These are phyloP conservation scores for Pholiota molesta DNA, from an alignment of 768 basidiomycete species.

Conservation along the genomic window DNA sequence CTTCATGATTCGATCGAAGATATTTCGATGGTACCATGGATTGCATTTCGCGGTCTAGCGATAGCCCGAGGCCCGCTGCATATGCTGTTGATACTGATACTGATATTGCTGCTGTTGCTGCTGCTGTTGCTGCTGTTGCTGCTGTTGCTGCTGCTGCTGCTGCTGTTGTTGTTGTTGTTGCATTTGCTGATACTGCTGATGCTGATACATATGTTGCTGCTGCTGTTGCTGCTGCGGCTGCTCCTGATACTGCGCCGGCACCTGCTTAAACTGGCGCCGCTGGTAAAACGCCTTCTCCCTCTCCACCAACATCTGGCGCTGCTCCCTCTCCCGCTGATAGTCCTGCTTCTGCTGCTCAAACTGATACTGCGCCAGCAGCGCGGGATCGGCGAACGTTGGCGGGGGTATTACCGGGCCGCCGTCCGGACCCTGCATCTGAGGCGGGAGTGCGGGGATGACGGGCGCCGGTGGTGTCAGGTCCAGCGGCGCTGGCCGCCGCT, in stretches of 20 bases:
- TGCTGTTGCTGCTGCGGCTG: not conserved
- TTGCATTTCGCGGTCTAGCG: not conserved
- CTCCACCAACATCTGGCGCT: constrained; percentile 2
- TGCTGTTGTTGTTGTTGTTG: constrained; percentile 11
- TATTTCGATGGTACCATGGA: not conserved
- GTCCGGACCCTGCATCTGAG: not conserved
- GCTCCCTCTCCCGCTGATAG: constrained; percentile 15
- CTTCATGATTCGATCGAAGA: not conserved
- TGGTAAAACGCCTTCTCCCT: constrained; percentile 10
- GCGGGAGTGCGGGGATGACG: not conserved
- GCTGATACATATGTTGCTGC: not conserved
- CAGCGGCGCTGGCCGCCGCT: constrained; percentile 18
- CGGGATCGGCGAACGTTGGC: constrained; percentile 7
- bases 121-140: constrained; percentile 11
- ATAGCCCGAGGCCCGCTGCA: not conserved
- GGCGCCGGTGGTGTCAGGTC: constrained; percentile 14
- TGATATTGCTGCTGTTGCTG: constrained; percentile 6
- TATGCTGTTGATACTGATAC: not conserved
- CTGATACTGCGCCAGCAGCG: constrained; percentile 20
- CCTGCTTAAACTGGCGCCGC: constrained; percentile 13
- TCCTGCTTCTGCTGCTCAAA: constrained; percentile 20
- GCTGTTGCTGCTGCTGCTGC: constrained; percentile 6
- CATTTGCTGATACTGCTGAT: constrained; percentile 8
- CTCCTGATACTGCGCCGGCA: constrained; percentile 1
- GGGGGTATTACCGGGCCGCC: not conserved